These are phyloP conservation scores for Xylariaceae sp. DNA, from an alignment of 2,329 filamentous ascomycete genomes.

Conservation along the genomic window DNA sequence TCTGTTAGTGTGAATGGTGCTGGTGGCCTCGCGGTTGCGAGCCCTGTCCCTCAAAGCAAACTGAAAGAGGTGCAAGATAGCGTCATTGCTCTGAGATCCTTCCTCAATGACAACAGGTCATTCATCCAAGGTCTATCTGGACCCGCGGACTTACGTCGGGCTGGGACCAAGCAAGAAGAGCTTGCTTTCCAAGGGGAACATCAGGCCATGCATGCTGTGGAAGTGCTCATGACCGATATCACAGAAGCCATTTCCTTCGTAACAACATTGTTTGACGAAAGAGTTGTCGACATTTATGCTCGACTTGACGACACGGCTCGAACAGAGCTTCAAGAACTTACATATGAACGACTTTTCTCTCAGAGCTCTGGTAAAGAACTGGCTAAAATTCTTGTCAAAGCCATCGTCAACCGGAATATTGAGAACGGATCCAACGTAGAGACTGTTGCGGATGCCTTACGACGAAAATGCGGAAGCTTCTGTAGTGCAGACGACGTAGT, in stretches of 20 bases:
- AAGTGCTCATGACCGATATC: conserved; percentile 82
- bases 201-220: conserved; percentile 80
- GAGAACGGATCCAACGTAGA: conserved; percentile 96
- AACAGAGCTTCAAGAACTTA: conserved; percentile 69
- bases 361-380: conserved; percentile 76
- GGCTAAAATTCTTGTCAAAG: conserved; percentile 91
- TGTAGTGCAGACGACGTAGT: conserved; percentile 96
- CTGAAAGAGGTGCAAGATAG: conserved; percentile 75
- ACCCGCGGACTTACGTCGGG: conserved; percentile 75
- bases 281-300: conserved; percentile 80
- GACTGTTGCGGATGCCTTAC: conserved; percentile 90
- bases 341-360: conserved; percentile 84
- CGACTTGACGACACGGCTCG: conserved; percentile 68
- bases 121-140: conserved; percentile 95
- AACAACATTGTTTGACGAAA: conserved; percentile 89
- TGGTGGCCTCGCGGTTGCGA: conserved; percentile 59
- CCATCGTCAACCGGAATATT: conserved; percentile 97
- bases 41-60: conserved; percentile 64
- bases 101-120: conserved; percentile 80
- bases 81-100: conserved; percentile 72
- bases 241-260: conserved; percentile 97
- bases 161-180: conserved; percentile 81
- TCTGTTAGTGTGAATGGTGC: conserved; percentile 46
- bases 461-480: conserved; percentile 91
- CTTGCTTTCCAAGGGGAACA: conserved; percentile 91